These are phyloP conservation scores for Tuber brumale DNA, from an alignment of 495 filamentous ascomycete species.

Conservation along the genomic window DNA sequence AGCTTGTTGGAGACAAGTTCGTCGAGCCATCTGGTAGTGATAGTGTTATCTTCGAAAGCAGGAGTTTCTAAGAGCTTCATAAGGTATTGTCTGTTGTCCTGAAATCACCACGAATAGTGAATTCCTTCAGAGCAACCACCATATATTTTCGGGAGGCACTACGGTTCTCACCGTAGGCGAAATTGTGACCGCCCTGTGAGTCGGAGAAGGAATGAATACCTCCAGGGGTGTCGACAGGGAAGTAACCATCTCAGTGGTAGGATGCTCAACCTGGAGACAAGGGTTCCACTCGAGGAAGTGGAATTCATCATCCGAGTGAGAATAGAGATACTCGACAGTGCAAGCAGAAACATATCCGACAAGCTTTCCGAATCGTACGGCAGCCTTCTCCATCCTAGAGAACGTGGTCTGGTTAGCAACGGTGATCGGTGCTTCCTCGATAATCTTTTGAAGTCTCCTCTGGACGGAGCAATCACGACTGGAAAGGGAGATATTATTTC, in stretches of 20 bases:
- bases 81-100: conserved; percentile 93
- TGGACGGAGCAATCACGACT: conserved; percentile 98
- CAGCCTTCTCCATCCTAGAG: conserved; percentile 91
- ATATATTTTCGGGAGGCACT: conserved; percentile 96
- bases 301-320: conserved; percentile 95
- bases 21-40: conserved; percentile 97
- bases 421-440: conserved; percentile 96
- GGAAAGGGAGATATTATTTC: conserved; percentile 97
- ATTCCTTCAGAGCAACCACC: conserved; percentile 95
- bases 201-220: conserved; percentile 99
- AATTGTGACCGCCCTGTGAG: conserved; percentile 98
- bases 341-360: conserved; percentile 98
- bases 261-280: conserved; percentile 97
- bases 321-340: conserved; percentile 98
- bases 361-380: conserved; percentile 82
- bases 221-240: conserved; percentile 91
- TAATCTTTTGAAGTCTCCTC: conserved; percentile 98
- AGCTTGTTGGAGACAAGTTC: conserved; percentile 96
- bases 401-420: conserved; percentile 85
- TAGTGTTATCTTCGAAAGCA: conserved; percentile 97
- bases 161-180: conserved; percentile 96
- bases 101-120: conserved; percentile 99
- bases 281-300: conserved; percentile 99
- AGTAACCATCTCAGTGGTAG: conserved; percentile 99
- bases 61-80: conserved; percentile 98